Conservation (phyloP, 169 alveolate species). For the Cryptosporidium parvum region DNA sequence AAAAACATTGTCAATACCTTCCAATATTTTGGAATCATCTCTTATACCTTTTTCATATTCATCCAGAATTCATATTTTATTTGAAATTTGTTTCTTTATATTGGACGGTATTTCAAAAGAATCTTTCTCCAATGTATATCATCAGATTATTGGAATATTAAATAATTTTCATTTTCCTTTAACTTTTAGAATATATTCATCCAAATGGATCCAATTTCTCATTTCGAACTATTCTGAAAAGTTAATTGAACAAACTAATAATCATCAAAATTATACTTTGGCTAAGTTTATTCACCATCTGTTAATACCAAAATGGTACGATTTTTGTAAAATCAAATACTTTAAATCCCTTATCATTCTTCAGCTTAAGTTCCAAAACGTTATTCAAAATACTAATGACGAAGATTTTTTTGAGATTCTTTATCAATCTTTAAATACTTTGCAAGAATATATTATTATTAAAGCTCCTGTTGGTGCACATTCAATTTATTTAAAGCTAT, state of each 20-base stretch:
- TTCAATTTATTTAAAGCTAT: slow-evolving; percentile 33
- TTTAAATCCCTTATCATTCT: slow-evolving; percentile 16
- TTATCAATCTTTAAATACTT: slow-evolving; percentile 7
- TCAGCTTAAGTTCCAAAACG: not conserved
- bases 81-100: slow-evolving; percentile 37
- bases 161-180: slow-evolving; percentile 40
- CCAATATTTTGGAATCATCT: slow-evolving; percentile 60
- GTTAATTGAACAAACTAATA: not conserved
- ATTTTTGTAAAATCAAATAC: slow-evolving; percentile 45
- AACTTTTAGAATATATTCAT: slow-evolving; percentile 16
- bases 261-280: not conserved
- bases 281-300: not conserved
- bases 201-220: slow-evolving; percentile 43
- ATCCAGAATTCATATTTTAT: slow-evolving; percentile 40
- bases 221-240: not conserved
- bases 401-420: slow-evolving; percentile 14
- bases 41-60: slow-evolving; percentile 41
- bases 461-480: slow-evolving; percentile 71
- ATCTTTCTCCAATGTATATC: slow-evolving; percentile 18
- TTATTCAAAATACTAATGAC: not conserved
- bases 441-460: slow-evolving; percentile 45
- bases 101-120: slow-evolving; percentile 22
- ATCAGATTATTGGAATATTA: slow-evolving; percentile 43
- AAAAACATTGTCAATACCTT: slow-evolving; percentile 55
- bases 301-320: slow-evolving; percentile 59